Conservation (phyloP, 192 early-diverging fungal genomes). For the Umbelopsis ramanniana region DNA sequence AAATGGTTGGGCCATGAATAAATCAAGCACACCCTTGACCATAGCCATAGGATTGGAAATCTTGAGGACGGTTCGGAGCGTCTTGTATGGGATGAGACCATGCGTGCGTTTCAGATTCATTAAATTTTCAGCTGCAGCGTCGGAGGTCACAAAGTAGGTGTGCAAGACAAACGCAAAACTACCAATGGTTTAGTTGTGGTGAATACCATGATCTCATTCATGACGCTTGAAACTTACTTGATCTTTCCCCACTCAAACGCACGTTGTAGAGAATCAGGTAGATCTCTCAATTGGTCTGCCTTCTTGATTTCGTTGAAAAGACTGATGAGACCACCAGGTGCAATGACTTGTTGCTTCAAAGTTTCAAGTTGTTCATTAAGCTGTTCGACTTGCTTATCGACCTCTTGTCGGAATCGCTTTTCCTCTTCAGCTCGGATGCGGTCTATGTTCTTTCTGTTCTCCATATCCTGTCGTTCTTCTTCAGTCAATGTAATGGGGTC, state of each 20-base stretch:
- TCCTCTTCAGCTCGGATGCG: constrained; percentile 45
- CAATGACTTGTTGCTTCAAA: constrained; percentile 50
- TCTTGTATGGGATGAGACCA: constrained; percentile 54
- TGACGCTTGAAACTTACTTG: constrained; percentile 33
- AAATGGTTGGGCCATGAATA: constrained; percentile 64
- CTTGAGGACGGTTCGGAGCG: constrained; percentile 53
- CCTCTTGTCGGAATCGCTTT: constrained; percentile 48
- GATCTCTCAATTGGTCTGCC: constrained; percentile 38
- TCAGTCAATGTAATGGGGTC: constrained; percentile 40
- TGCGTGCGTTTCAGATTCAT: constrained; percentile 58
- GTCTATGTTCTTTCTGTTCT: constrained; percentile 44
- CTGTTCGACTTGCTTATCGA: constrained; percentile 47
- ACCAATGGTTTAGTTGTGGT: background rate
- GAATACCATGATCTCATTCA: background rate
- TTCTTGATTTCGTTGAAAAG: constrained; percentile 38
- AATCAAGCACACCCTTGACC: constrained; percentile 59
- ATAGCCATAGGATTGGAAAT: constrained; percentile 59
- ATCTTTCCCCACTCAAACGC: constrained; percentile 62
- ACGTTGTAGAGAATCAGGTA: constrained; percentile 46
- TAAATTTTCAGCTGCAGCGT: constrained; percentile 50
- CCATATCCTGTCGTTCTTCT: constrained; percentile 42
- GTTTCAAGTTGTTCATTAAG: constrained; percentile 51
- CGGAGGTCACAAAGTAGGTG: constrained; percentile 57
- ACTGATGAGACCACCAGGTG: constrained; percentile 43
- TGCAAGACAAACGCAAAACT: constrained; percentile 61